Evolutionary conservation across 768 basidiomycete species (phyloP).

Genomic region (Calocera viscosa): DNA sequence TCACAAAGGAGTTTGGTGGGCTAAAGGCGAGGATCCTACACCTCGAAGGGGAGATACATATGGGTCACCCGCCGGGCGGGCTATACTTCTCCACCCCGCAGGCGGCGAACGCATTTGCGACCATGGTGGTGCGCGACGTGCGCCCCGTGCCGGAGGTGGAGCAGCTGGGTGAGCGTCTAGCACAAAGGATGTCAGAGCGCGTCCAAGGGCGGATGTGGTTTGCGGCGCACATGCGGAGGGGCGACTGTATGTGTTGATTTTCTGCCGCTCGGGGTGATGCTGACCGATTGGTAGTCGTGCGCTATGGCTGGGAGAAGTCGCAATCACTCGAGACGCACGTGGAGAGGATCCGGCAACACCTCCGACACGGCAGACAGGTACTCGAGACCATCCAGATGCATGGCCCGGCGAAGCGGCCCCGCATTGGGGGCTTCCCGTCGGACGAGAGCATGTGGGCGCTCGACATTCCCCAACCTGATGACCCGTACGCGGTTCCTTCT

Average conservation of each 20-base stretch:
- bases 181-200: conserved; percentile 7
- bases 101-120: not conserved
- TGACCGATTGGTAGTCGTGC: conserved; percentile 16
- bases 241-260: conserved; percentile 4
- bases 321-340: conserved; percentile 29
- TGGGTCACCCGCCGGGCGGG: conserved; percentile 7
- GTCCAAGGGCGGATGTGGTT: conserved; percentile 11
- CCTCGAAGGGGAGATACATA: not conserved
- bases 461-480: not conserved
- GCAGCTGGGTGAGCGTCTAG: not conserved
- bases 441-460: conserved; percentile 1
- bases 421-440: not conserved
- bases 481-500: not conserved
- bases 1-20: not conserved
- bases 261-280: not conserved
- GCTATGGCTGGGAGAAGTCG: conserved; percentile 30
- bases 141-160: not conserved
- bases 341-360: conserved; percentile 24
- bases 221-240: conserved; percentile 13
- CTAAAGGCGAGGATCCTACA: not conserved
- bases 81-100: conserved; percentile 2
- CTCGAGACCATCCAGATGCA: not conserved
- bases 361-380: conserved; percentile 22
- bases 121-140: not conserved
- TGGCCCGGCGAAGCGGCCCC: not conserved